phyloP scores from a whole-genome alignment of 208 protist species.

The Vickermania spadyakhi region DNA sequence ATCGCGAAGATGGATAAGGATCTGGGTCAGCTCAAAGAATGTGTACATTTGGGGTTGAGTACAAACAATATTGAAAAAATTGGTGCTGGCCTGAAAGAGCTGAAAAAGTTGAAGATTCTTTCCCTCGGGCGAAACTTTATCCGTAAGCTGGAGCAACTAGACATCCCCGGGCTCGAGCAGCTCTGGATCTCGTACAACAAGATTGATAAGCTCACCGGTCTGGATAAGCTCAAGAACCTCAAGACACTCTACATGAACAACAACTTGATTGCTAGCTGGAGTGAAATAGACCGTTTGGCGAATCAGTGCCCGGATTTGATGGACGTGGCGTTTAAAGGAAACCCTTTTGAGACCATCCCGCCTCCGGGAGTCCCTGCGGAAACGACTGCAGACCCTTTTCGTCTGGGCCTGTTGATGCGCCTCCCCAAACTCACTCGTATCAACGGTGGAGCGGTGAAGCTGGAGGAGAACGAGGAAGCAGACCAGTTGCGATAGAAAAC shows the following conservation, averaged over 20 bases:
- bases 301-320: slow-evolving; percentile 89
- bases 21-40: slow-evolving; percentile 75
- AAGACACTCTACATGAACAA: slow-evolving; percentile 91
- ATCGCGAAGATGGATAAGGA: slow-evolving; percentile 93
- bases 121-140: slow-evolving; percentile 92
- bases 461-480: slow-evolving; percentile 87
- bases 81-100: slow-evolving; percentile 78
- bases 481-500: slow-evolving; percentile 64
- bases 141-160: slow-evolving; percentile 93
- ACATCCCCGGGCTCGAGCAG: slow-evolving; percentile 90
- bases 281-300: slow-evolving; percentile 88
- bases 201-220: slow-evolving; percentile 90
- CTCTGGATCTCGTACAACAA: slow-evolving; percentile 96
- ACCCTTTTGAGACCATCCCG: slow-evolving; percentile 72
- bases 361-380: slow-evolving; percentile 18
- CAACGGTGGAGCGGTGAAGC: slow-evolving; percentile 83
- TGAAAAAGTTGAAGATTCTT: slow-evolving; percentile 90
- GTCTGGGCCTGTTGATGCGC: slow-evolving; percentile 80
- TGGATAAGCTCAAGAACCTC: slow-evolving; percentile 91
- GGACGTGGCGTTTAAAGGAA: slow-evolving; percentile 91
- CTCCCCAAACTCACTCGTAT: slow-evolving; percentile 80
- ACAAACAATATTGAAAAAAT: slow-evolving; percentile 95
- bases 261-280: slow-evolving; percentile 93
- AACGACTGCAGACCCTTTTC: slow-evolving; percentile 80
- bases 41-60: slow-evolving; percentile 88